phyloP scores from a whole-genome alignment of 805 yeast species.

The Kluyveromyces starmeri region DNA sequence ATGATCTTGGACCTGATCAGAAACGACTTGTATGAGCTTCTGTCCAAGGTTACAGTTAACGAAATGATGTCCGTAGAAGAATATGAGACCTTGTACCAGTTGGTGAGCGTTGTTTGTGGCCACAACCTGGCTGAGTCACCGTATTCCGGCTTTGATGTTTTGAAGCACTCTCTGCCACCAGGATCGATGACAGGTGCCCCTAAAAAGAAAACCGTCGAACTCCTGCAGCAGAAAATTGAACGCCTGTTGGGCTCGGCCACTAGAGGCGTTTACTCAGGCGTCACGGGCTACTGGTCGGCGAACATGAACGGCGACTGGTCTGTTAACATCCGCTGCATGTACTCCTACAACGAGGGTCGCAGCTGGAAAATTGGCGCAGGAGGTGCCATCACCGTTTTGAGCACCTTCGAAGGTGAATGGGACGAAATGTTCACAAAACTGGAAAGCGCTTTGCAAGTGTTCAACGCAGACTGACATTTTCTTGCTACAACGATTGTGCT shows the following conservation, averaged over 20 bases:
- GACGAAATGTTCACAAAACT: constrained; percentile 82
- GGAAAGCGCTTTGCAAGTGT: constrained; percentile 70
- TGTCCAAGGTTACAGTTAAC: constrained; percentile 58
- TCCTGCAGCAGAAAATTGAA: constrained; percentile 43
- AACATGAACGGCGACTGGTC: constrained; percentile 92
- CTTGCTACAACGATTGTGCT: no score
- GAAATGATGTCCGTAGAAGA: constrained; percentile 89
- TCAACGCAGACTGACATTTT: no score
- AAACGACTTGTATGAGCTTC: constrained; percentile 71
- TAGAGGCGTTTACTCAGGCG: constrained; percentile 90
- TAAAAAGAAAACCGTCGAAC: constrained; percentile 81
- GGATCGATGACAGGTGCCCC: constrained; percentile 99
- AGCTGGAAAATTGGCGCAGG: constrained; percentile 94
- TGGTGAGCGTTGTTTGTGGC: constrained; percentile 85
- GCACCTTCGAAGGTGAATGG: constrained; percentile 80
- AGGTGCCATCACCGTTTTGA: constrained; percentile 90
- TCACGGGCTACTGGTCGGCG: constrained; percentile 89
- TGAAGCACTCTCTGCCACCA: constrained; percentile 79
- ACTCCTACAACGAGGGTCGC: constrained; percentile 42
- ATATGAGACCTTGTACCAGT: constrained; percentile 80
- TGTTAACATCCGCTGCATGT: constrained; percentile 81
- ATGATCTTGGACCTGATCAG: constrained; percentile 96
- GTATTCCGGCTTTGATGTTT: constrained; percentile 68
- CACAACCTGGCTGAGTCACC: constrained; percentile 15
- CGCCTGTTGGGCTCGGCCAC: constrained; percentile 11